Percentiles rank a stretch among this genome's conserved stretches.
Evolutionary conservation across 805 yeast genomes (phyloP).

Genomic region (Candida tibetensis): DNA sequence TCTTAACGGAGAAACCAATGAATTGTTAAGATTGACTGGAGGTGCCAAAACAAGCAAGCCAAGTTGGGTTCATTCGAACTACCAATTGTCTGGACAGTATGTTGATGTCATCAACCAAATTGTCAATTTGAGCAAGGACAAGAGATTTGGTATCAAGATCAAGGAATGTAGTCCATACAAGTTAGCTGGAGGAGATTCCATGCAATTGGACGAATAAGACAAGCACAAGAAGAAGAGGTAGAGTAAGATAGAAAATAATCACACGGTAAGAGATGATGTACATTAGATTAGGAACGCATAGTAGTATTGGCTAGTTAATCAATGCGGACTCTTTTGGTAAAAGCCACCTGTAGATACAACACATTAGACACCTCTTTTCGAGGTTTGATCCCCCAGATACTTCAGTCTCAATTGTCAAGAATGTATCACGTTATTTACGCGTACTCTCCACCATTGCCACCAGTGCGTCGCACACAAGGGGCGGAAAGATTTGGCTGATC

Average conservation of each 20-base stretch:
- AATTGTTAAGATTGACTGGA: conserved; percentile 77
- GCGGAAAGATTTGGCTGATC: neutral
- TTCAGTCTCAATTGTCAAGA: too few species aligned
- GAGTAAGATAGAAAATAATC: too few species aligned
- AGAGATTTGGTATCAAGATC: conserved; percentile 64
- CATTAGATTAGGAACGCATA: too few species aligned
- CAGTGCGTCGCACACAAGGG: neutral
- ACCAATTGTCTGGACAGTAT: conserved; percentile 53
- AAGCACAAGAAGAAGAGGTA: too few species aligned
- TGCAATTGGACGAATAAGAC: conserved; percentile 17
- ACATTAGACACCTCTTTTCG: too few species aligned
- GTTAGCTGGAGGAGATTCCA: conserved; percentile 12
- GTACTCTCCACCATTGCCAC: neutral
- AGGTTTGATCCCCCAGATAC: too few species aligned
- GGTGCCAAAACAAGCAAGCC: conserved; percentile 68
- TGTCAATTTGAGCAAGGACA: conserved; percentile 59
- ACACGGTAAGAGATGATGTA: too few species aligned
- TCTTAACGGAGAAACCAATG: conserved; percentile 47
- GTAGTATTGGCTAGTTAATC: too few species aligned
- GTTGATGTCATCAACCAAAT: conserved; percentile 50
- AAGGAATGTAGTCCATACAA: conserved; percentile 63
- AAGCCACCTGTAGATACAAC: too few species aligned
- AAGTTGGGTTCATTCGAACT: conserved; percentile 83
- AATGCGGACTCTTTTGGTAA: too few species aligned
- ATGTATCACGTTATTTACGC: neutral